phyloP scores from a whole-genome alignment of 768 basidiomycete genomes.

The Leccinum obscurum region DNA sequence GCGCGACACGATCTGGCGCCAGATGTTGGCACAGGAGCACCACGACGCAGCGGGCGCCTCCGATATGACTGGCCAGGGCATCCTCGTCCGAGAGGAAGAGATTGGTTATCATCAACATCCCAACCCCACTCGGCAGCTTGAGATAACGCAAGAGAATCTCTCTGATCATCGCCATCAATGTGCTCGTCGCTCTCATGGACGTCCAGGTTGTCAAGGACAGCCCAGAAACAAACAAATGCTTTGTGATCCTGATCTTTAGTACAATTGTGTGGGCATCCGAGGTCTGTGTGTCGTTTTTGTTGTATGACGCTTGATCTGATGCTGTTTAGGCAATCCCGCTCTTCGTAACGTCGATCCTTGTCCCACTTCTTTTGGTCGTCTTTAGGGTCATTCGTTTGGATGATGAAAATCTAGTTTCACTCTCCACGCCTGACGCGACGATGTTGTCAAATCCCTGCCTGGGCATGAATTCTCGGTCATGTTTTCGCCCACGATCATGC shows the following conservation, averaged over 20 bases:
- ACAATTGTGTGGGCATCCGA: constrained; percentile 97
- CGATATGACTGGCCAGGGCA: constrained; percentile 20
- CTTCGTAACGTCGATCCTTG: constrained; percentile 90
- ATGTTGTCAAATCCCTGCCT: no score
- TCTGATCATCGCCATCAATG: constrained; percentile 48
- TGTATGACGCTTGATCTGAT: neutral
- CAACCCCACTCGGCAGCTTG: constrained; percentile 65
- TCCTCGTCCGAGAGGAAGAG: constrained; percentile 44
- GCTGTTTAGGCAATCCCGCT: constrained; percentile 83
- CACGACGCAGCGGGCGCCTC: constrained; percentile 45
- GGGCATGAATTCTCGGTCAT: no score
- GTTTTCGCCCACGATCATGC: no score
- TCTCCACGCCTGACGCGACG: no score
- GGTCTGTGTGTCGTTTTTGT: constrained; percentile 34
- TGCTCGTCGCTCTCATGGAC: constrained; percentile 63
- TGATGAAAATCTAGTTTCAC: neutral
- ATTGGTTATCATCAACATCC: constrained; percentile 37
- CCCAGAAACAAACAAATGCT: constrained; percentile 42
- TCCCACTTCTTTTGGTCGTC: constrained; percentile 48
- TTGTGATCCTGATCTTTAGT: constrained; percentile 86
- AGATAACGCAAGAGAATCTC: constrained; percentile 58
- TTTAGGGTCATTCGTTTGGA: constrained; percentile 65
- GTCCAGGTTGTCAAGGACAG: constrained; percentile 43
- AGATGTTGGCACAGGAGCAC: constrained; percentile 30
- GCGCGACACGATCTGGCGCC: no score